These are phyloP conservation scores for Croton laevigatus DNA, from an alignment of 441 rosid species.

Conservation along the genomic window DNA sequence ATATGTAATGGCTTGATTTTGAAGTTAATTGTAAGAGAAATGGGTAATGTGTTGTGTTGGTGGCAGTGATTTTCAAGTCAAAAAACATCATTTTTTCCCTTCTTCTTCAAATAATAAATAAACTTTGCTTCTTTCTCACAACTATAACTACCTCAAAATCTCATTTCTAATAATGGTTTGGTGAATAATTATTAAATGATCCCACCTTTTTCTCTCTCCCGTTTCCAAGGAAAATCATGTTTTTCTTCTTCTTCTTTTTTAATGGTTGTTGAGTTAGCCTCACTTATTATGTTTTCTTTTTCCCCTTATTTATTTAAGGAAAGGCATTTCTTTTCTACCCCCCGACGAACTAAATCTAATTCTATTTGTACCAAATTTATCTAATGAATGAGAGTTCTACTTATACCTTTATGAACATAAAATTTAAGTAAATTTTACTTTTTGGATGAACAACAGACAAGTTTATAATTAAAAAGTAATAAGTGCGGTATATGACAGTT, in stretches of 20 bases:
- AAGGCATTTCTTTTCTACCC: no score
- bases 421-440: no score
- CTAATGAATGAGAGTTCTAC: no score
- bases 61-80: slow-evolving; percentile 22
- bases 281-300: background rate
- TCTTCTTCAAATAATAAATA: background rate
- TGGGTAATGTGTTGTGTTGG: slow-evolving; percentile 16
- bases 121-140: slow-evolving; percentile 47
- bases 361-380: no score
- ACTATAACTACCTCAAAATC: slow-evolving; percentile 39
- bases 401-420: no score
- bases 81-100: slow-evolving; percentile 30
- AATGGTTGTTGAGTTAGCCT: slow-evolving; percentile 38
- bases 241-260: background rate
- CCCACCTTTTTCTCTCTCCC: slow-evolving; percentile 8
- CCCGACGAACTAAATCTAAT: no score
- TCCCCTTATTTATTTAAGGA: no score
- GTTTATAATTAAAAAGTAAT: no score
- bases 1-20: slow-evolving; percentile 34
- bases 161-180: slow-evolving; percentile 24
- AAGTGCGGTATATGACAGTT: no score
- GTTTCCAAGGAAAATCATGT: background rate
- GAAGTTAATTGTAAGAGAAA: slow-evolving; percentile 29
- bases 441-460: no score
- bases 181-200: slow-evolving; percentile 20